Conservation (phyloP, 164 flowering plant species). For the Tinospora cordifolia region DNA sequence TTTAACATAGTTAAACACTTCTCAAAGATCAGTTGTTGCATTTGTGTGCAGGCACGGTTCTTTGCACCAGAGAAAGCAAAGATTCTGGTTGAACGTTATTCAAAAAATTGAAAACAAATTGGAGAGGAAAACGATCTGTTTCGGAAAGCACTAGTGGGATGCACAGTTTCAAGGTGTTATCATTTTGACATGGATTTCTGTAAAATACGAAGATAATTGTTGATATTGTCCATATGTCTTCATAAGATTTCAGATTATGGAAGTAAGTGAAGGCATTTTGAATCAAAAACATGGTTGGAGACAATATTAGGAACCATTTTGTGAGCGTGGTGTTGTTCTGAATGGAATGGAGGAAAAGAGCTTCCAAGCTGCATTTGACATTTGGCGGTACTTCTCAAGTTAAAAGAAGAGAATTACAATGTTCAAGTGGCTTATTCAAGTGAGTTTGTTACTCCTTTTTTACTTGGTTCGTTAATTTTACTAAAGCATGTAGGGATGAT, state of each 20-base stretch:
- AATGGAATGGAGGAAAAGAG: too few relatives aligned
- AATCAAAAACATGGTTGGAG: too few relatives aligned
- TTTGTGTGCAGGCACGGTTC: conserved; percentile 60
- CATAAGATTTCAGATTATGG: neutral
- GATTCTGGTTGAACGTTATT: conserved; percentile 66
- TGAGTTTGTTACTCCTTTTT: too few relatives aligned
- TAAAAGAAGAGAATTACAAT: too few relatives aligned
- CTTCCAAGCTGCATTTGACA: too few relatives aligned
- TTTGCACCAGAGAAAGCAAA: conserved; percentile 86
- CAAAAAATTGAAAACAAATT: conserved; percentile 27
- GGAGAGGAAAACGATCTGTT: neutral
- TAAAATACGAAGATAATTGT: neutral
- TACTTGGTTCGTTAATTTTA: too few relatives aligned
- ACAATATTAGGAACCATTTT: too few relatives aligned
- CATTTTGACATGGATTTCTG: neutral
- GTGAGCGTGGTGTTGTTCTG: too few relatives aligned
- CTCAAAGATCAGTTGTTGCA: neutral
- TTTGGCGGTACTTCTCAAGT: too few relatives aligned
- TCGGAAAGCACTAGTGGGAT: neutral
- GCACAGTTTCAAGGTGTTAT: neutral
- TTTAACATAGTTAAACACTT: neutral
- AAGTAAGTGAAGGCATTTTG: neutral
- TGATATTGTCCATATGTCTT: neutral
- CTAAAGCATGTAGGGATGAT: too few relatives aligned
- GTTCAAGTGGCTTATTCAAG: too few relatives aligned